These are phyloP conservation scores for Arthrobotrys conoides DNA, from an alignment of 2,329 filamentous ascomycete species.

Conservation along the genomic window DNA sequence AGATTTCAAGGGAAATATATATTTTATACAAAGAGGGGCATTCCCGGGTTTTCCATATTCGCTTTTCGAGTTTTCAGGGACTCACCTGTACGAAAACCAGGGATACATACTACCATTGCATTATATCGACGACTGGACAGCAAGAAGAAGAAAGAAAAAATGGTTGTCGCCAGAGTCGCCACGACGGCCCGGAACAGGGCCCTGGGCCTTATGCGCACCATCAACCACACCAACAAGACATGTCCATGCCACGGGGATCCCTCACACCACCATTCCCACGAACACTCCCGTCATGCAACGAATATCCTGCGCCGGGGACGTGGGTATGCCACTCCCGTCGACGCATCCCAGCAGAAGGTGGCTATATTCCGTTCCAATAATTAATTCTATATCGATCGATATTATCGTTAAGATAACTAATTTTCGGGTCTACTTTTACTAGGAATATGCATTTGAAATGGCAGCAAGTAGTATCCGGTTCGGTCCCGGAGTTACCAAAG, in stretches of 20 bases:
- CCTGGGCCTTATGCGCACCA: constrained; percentile 54
- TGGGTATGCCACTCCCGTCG: constrained; percentile 81
- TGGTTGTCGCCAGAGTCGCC: constrained; percentile 55
- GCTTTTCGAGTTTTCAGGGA: background rate
- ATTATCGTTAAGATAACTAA: background rate
- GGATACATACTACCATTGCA: background rate
- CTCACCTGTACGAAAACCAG: background rate
- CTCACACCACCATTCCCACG: constrained; percentile 76
- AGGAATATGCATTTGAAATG: constrained; percentile 98
- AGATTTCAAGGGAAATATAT: constrained; percentile 4
- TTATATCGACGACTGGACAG: background rate
- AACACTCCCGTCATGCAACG: constrained; percentile 63
- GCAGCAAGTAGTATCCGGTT: constrained; percentile 75
- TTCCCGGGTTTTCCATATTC: background rate
- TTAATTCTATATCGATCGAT: background rate
- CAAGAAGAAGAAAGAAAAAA: constrained; percentile 12
- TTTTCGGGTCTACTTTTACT: background rate
- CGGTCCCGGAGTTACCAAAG: constrained; percentile 90
- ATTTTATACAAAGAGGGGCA: background rate
- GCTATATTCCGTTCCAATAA: background rate
- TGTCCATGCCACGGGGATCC: constrained; percentile 96
- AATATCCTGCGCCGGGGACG: constrained; percentile 67
- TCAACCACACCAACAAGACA: constrained; percentile 66
- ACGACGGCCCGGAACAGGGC: constrained; percentile 51
- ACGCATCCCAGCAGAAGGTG: constrained; percentile 77